Conservation (phyloP, 495 filamentous ascomycete species). For the Pseudoneurospora amorphoporcata region DNA sequence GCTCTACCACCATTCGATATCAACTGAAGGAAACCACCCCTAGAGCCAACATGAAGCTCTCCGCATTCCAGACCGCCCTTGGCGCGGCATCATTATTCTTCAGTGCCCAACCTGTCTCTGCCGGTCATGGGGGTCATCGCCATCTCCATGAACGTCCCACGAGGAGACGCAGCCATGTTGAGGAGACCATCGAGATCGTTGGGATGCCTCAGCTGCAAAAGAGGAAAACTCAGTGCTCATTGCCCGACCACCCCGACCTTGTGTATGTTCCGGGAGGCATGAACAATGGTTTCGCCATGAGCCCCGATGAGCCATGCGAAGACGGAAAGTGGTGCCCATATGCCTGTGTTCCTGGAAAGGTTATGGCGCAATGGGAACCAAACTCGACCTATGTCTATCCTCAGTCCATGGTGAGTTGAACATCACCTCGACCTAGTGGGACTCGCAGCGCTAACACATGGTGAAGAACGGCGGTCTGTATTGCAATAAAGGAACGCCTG, state of each 20-base stretch:
- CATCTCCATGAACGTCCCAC: slow-evolving; percentile 24
- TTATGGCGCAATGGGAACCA: slow-evolving; percentile 72
- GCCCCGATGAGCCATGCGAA: slow-evolving; percentile 60
- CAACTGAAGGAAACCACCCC: neutral
- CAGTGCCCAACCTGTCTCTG: slow-evolving; percentile 21
- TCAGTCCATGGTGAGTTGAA: slow-evolving; percentile 57
- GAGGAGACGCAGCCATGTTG: slow-evolving; percentile 22
- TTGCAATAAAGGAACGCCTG: slow-evolving; percentile 58
- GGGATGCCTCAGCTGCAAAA: slow-evolving; percentile 19
- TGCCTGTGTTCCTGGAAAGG: slow-evolving; percentile 64
- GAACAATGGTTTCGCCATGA: slow-evolving; percentile 80
- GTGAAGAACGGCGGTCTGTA: slow-evolving; percentile 65
- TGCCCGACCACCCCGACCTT: slow-evolving; percentile 59
- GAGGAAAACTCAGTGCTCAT: slow-evolving; percentile 44
- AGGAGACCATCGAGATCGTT: slow-evolving; percentile 11
- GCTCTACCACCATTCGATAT: neutral
- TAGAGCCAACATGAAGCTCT: slow-evolving; percentile 33
- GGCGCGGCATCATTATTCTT: slow-evolving; percentile 38
- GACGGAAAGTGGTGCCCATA: slow-evolving; percentile 68
- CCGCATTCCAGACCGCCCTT: slow-evolving; percentile 37
- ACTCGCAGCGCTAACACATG: slow-evolving; percentile 15
- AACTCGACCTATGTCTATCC: slow-evolving; percentile 59
- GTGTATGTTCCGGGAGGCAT: slow-evolving; percentile 49
- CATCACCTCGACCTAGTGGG: neutral
- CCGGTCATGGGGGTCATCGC: slow-evolving; percentile 22